A percentile compares a stretch with the other conserved stretches of the same genome.
Conservation (phyloP, 495 filamentous ascomycete genomes). For the Lophiostoma macrostomum region DNA sequence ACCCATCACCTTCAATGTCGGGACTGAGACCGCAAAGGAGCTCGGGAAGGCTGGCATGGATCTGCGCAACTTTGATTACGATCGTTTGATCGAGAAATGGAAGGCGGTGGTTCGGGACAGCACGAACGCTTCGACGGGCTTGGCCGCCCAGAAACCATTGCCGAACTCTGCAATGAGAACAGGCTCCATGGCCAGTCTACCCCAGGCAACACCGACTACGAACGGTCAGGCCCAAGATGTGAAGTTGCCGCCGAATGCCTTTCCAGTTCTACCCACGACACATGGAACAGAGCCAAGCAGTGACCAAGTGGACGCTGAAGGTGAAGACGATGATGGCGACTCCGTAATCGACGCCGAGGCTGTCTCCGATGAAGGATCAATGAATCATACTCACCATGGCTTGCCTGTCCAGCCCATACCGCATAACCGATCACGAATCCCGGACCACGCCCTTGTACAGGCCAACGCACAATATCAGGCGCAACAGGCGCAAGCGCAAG, state of each 20-base stretch:
- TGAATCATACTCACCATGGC: conserved; percentile 2
- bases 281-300: conserved; percentile 20
- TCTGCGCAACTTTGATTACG: conserved; percentile 53
- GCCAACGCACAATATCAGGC: conserved; percentile 12
- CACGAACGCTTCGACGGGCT: conserved; percentile 22
- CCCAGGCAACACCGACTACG: background rate
- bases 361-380: conserved; percentile 18
- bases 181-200: conserved; percentile 22
- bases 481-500: conserved; percentile 31
- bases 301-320: conserved; percentile 33
- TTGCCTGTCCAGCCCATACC: conserved; percentile 18
- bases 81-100: conserved; percentile 57
- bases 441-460: conserved; percentile 7
- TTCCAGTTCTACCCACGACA: conserved; percentile 21
- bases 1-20: conserved; percentile 60
- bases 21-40: conserved; percentile 41
- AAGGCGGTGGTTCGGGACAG: conserved; percentile 48
- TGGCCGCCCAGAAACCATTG: conserved; percentile 35
- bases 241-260: conserved; percentile 5
- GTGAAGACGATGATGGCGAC: conserved; percentile 31
- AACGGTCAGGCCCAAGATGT: conserved; percentile 2
- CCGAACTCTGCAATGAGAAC: conserved; percentile 10
- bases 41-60: conserved; percentile 28
- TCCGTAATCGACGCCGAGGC: conserved; percentile 27
- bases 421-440: conserved; percentile 7